These are phyloP conservation scores for Sordariomycetes sp. DNA, from an alignment of 2,329 filamentous ascomycete species.

Conservation along the genomic window DNA sequence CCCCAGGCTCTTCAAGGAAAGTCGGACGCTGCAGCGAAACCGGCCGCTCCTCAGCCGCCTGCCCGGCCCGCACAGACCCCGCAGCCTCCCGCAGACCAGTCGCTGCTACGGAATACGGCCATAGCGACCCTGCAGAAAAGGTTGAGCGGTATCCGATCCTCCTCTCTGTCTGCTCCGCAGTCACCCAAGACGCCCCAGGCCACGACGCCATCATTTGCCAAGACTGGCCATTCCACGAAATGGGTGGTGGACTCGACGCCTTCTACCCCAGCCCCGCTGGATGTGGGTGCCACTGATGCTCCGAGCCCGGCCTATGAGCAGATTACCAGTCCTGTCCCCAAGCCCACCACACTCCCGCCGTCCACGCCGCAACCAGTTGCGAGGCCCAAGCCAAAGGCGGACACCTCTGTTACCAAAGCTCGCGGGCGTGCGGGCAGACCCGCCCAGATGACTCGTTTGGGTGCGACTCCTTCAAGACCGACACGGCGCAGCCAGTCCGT, in stretches of 20 bases:
- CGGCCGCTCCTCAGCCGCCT: neutral
- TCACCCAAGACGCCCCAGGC: conserved; percentile 3
- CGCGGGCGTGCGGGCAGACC: neutral
- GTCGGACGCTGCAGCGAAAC: conserved; percentile 1
- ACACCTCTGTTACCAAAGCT: conserved; percentile 4
- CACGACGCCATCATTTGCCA: conserved; percentile 12
- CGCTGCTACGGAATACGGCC: neutral
- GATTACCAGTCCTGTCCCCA: conserved; percentile 35
- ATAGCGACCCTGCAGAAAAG: conserved; percentile 1
- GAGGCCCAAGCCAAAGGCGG: conserved; percentile 14
- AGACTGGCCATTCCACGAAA: conserved; percentile 35
- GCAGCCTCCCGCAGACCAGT: neutral
- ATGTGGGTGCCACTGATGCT: conserved; percentile 16
- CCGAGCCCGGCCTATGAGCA: conserved; percentile 44
- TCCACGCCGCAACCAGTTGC: conserved; percentile 13
- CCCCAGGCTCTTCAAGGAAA: conserved; percentile 2
- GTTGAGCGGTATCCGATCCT: neutral
- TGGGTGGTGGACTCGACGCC: conserved; percentile 45
- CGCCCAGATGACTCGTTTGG: conserved; percentile 3
- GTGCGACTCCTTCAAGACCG: conserved; percentile 6
- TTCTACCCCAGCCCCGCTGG: conserved; percentile 35
- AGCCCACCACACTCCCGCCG: conserved; percentile 21
- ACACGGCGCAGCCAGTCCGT: conserved; percentile 31
- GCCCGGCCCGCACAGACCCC: neutral
- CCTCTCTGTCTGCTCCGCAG: conserved; percentile 1